Evolutionary conservation across 805 yeast genomes (phyloP).

Genomic region (Tetrapisispora namnaoensis): DNA sequence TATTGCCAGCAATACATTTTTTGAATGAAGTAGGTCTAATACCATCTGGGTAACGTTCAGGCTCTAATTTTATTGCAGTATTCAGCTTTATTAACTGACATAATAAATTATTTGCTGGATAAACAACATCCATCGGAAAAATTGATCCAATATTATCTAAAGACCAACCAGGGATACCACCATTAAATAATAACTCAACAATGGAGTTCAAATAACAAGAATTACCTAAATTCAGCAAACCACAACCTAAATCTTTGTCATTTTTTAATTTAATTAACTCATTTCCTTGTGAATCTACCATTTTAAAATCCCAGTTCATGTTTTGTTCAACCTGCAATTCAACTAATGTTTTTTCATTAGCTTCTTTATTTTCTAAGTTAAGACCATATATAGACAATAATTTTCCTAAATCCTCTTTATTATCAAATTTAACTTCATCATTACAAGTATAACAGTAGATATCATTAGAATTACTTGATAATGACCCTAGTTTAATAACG

Average conservation of each 20-base stretch:
- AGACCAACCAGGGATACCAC: conserved; percentile 28
- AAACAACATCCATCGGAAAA: conserved; percentile 32
- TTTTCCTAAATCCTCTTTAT: conserved; percentile 18
- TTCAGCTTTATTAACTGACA: conserved; percentile 71
- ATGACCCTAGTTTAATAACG: conserved; percentile 85
- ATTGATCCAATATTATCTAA: conserved; percentile 30
- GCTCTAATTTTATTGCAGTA: conserved; percentile 53
- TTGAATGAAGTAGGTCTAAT: conserved; percentile 71
- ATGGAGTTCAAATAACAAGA: conserved; percentile 85
- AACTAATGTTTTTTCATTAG: conserved; percentile 80
- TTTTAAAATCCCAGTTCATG: conserved; percentile 82
- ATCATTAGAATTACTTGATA: conserved; percentile 65
- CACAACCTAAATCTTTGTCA: conserved; percentile 49
- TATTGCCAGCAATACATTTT: conserved; percentile 62
- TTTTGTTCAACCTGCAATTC: conserved; percentile 92
- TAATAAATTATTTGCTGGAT: conserved; percentile 57
- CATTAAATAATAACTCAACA: conserved; percentile 55
- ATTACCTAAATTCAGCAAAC: conserved; percentile 83
- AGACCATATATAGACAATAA: conserved; percentile 52
- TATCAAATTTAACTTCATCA: conserved; percentile 71
- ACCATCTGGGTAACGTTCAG: conserved; percentile 57
- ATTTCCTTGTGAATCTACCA: conserved; percentile 63
- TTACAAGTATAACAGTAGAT: conserved; percentile 82
- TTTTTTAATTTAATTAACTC: conserved; percentile 42
- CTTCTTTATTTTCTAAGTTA: conserved; percentile 41